A percentile compares a stretch with the other conserved stretches of the same genome.
These are phyloP conservation scores for Asterionellopsis glacialis DNA, from an alignment of 108 stramenopile species.

Conservation along the genomic window DNA sequence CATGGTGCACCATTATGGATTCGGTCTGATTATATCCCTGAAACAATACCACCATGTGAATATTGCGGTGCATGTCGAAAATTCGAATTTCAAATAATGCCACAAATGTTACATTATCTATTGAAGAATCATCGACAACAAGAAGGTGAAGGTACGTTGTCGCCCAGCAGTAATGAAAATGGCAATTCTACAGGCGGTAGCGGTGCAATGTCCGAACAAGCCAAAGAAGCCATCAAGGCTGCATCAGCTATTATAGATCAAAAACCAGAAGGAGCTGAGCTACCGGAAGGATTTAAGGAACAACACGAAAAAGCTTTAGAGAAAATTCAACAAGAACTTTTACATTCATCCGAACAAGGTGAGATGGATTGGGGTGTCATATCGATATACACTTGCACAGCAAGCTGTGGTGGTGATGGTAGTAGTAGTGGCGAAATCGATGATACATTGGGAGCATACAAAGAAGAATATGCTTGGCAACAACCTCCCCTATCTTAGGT, in stretches of 20 bases:
- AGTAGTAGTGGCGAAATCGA: slow-evolving; percentile 9
- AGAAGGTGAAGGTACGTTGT: too few relatives aligned
- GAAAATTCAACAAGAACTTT: slow-evolving; percentile 24
- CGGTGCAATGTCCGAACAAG: background rate
- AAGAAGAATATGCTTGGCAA: slow-evolving; percentile 79
- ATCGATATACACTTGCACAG: slow-evolving; percentile 76
- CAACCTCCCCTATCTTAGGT: slow-evolving; percentile 66
- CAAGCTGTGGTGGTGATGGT: slow-evolving; percentile 58
- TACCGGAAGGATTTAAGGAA: slow-evolving; percentile 58
- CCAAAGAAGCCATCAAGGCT: slow-evolving; percentile 41
- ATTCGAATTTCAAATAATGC: slow-evolving; percentile 87
- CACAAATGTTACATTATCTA: slow-evolving; percentile 80
- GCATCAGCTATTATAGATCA: slow-evolving; percentile 32
- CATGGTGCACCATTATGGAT: slow-evolving; percentile 61
- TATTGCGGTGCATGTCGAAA: slow-evolving; percentile 62
- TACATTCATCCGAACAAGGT: slow-evolving; percentile 16
- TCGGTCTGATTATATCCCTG: slow-evolving; percentile 45
- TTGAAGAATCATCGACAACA: slow-evolving; percentile 18
- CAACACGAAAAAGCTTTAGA: slow-evolving; percentile 54
- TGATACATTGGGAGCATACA: slow-evolving; percentile 51
- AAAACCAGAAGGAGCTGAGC: slow-evolving; percentile 21
- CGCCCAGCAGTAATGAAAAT: slow-evolving; percentile 4
- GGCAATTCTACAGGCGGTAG: background rate
- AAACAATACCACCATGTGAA: slow-evolving; percentile 43
- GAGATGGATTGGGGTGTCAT: slow-evolving; percentile 77